These are phyloP conservation scores for Atkinsonella hypoxylon DNA, from an alignment of 2,329 filamentous ascomycete species.

Conservation along the genomic window DNA sequence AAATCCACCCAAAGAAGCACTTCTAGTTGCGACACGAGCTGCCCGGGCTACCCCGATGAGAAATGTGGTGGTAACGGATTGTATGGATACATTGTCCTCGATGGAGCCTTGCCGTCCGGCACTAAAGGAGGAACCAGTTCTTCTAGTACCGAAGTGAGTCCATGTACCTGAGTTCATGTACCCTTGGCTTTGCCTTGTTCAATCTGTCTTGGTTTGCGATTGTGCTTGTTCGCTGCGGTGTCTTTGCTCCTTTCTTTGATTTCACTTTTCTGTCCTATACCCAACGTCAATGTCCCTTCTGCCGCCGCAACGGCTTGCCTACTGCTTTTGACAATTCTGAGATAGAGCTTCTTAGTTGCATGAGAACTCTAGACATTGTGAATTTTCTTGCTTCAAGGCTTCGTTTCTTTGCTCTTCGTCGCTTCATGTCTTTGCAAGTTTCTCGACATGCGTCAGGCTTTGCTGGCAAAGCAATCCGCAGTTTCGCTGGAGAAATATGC, in stretches of 20 bases:
- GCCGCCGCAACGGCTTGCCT: neutral
- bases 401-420: slow-evolving; percentile 3
- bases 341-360: no score
- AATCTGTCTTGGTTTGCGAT: neutral
- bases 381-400: neutral
- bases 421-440: neutral
- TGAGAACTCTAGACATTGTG: no score
- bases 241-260: neutral
- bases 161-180: neutral
- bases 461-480: slow-evolving; percentile 9
- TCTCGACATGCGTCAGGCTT: slow-evolving; percentile 8
- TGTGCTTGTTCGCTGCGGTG: neutral
- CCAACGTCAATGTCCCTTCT: neutral
- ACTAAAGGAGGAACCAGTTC: slow-evolving; percentile 27
- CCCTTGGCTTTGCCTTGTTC: slow-evolving; percentile 3
- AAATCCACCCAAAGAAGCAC: slow-evolving; percentile 26
- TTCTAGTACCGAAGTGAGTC: slow-evolving; percentile 18
- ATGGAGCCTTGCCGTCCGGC: slow-evolving; percentile 38
- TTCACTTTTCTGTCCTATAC: neutral
- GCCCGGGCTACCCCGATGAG: slow-evolving; percentile 58
- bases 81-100: slow-evolving; percentile 54
- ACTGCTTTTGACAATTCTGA: neutral
- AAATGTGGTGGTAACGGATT: slow-evolving; percentile 50
- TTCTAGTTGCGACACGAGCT: slow-evolving; percentile 41
- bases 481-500: neutral